These are phyloP conservation scores for Curvularia verruculosa DNA, from an alignment of 2,329 filamentous ascomycete species.

Conservation along the genomic window DNA sequence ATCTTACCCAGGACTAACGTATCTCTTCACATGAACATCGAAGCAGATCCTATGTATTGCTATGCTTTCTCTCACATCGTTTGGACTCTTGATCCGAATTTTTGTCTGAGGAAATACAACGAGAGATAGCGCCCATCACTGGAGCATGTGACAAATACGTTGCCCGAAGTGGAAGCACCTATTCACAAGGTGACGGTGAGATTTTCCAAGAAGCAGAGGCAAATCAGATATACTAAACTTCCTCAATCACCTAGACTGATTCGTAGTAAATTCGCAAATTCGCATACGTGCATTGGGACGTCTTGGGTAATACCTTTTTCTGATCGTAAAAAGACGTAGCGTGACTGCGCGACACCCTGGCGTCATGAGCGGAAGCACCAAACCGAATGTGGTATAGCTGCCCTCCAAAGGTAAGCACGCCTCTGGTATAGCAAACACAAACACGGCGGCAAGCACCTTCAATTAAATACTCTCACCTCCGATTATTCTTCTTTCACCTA, in stretches of 20 bases:
- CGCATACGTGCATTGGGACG: not conserved
- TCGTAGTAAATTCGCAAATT: not conserved
- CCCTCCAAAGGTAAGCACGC: constrained; percentile 28
- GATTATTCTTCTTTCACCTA: not conserved
- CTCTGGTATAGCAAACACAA: not conserved
- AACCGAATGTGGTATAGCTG: constrained; percentile 6
- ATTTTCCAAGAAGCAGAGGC: too few relatives aligned
- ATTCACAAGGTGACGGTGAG: too few relatives aligned
- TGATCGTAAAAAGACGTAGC: constrained; percentile 35
- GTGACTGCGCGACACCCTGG: not conserved
- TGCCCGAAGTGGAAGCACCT: constrained; percentile 58
- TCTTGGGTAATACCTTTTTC: not conserved
- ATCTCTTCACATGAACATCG: too few relatives aligned
- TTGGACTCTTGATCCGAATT: too few relatives aligned
- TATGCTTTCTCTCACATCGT: too few relatives aligned
- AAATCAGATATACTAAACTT: too few relatives aligned
- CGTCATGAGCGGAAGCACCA: not conserved
- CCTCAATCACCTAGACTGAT: too few relatives aligned
- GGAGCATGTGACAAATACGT: constrained; percentile 58
- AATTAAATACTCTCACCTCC: not conserved
- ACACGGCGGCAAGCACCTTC: not conserved
- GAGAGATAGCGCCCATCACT: too few relatives aligned
- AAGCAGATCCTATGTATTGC: too few relatives aligned
- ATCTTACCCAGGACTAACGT: too few relatives aligned
- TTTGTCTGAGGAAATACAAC: too few relatives aligned